Evolutionary conservation across 257 asterid genomes (phyloP).

Genomic region (Fraxinus pennsylvanica): DNA sequence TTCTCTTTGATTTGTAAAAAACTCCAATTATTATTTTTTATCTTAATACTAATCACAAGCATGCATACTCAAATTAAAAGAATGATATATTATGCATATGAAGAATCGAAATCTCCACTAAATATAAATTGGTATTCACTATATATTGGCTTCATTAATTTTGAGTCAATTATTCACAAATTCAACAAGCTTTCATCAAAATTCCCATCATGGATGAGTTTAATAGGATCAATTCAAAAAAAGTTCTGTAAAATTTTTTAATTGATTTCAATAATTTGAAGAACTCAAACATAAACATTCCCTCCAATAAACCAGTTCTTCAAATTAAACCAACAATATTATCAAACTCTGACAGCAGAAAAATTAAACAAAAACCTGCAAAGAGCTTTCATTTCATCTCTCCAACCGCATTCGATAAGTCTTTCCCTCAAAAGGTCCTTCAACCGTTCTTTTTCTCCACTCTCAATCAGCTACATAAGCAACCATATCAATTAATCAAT

Average conservation of each 20-base stretch:
- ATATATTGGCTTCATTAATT: neutral
- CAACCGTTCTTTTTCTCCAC: constrained; percentile 59
- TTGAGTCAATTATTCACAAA: neutral
- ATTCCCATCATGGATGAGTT: neutral
- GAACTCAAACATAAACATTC: neutral
- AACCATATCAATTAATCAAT: neutral
- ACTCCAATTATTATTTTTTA: neutral
- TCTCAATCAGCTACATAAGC: constrained; percentile 44
- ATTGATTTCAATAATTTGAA: neutral
- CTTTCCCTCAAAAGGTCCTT: constrained; percentile 66
- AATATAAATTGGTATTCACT: neutral
- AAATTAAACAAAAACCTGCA: constrained; percentile 47
- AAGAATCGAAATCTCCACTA: neutral
- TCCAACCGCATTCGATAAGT: constrained; percentile 72
- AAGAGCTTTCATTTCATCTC: constrained; percentile 59
- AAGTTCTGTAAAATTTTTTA: neutral
- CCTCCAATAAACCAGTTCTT: neutral
- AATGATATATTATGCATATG: neutral
- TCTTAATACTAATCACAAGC: neutral
- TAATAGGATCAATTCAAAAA: neutral
- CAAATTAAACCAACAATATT: neutral
- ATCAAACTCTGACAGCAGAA: neutral
- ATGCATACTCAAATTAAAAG: neutral
- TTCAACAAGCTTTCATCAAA: neutral
- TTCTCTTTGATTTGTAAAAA: neutral